These are phyloP conservation scores for Bocquillonia castaneifolia DNA, from an alignment of 441 rosid genomes.

Conservation along the genomic window DNA sequence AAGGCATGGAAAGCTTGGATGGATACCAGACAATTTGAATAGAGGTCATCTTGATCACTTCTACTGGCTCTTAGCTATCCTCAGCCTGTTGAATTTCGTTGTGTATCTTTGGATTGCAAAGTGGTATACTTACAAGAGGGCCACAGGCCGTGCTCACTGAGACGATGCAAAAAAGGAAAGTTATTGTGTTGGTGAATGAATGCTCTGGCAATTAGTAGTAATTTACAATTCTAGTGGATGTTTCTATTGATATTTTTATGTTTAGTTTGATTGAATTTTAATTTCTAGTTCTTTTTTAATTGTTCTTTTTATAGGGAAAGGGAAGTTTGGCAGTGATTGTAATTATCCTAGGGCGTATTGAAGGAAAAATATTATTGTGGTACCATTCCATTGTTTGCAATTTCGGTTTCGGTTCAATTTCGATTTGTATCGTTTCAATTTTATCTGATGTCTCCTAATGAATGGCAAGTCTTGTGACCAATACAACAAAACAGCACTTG, in stretches of 20 bases:
- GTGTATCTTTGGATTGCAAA: conserved; percentile 65
- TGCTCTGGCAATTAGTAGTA: background rate
- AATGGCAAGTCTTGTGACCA: too few relatives aligned
- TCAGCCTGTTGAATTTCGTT: conserved; percentile 60
- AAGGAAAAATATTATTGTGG: too few relatives aligned
- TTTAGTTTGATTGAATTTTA: background rate
- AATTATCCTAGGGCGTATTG: too few relatives aligned
- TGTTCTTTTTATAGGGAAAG: too few relatives aligned
- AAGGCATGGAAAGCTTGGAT: conserved; percentile 57
- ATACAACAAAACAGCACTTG: too few relatives aligned
- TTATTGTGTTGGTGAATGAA: background rate
- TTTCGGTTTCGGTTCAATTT: too few relatives aligned
- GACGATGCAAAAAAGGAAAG: background rate
- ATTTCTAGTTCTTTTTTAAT: too few relatives aligned
- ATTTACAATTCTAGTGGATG: background rate
- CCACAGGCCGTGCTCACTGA: conserved; percentile 25
- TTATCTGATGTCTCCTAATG: too few relatives aligned
- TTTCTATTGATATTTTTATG: background rate
- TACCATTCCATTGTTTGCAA: too few relatives aligned
- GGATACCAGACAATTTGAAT: conserved; percentile 87
- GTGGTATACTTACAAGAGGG: conserved; percentile 73
- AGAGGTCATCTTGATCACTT: conserved; percentile 69
- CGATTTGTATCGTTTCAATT: too few relatives aligned
- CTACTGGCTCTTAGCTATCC: conserved; percentile 60
- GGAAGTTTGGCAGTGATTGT: background rate